A percentile compares a stretch with the other conserved stretches of the same genome.
Evolutionary conservation across 257 asterid genomes (phyloP).

Genomic region (Solanum rostratum): DNA sequence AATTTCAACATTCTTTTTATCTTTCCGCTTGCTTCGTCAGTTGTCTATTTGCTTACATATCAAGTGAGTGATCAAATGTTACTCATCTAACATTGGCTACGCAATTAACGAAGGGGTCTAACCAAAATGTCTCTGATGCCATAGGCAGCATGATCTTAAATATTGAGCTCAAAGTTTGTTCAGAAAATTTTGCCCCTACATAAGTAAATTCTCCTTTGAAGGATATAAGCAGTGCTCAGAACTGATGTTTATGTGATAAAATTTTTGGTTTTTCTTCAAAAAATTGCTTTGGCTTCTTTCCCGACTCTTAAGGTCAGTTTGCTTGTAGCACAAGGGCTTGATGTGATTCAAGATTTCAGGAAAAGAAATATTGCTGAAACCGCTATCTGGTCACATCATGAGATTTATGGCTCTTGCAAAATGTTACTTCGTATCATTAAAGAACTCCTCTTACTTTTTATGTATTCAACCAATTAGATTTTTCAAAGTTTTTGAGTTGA

Average conservation of each 20-base stretch:
- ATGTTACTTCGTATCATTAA: no score
- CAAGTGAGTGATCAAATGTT: not conserved
- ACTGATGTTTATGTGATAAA: not conserved
- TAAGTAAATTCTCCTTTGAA: not conserved
- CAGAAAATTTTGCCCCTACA: not conserved
- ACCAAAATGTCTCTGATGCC: not conserved
- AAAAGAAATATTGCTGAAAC: no score
- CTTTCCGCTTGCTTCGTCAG: not conserved
- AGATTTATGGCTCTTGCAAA: no score
- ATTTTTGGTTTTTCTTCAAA: not conserved
- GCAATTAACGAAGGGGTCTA: not conserved
- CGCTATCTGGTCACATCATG: no score
- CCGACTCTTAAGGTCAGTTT: no score
- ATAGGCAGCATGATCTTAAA: not conserved
- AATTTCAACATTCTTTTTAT: not conserved
- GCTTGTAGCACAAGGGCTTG: no score
- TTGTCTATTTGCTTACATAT: not conserved
- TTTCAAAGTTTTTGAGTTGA: no score
- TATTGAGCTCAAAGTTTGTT: not conserved
- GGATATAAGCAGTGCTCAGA: not conserved
- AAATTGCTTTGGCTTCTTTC: not conserved
- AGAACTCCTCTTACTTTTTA: no score
- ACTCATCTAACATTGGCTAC: not conserved
- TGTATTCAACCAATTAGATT: no score
- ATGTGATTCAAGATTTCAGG: no score